Base-by-base conservation (phyloP, 1,284 basidiomycete genomes). In the Apiotrichum veenhuisii region DNA sequence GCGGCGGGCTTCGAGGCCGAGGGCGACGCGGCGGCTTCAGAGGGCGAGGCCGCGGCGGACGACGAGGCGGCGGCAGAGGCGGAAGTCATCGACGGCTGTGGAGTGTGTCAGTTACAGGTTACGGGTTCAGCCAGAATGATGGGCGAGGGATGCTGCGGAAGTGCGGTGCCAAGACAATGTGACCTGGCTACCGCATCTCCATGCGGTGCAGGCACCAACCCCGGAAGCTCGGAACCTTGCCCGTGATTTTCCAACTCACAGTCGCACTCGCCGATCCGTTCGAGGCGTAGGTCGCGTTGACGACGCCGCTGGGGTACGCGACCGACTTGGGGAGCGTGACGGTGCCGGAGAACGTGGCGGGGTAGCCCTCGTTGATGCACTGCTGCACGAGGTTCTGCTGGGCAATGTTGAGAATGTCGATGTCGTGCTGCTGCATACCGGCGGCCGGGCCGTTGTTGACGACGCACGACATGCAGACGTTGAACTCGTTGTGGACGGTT, bases 301-400 rank as follows among this genome's bases (percentile, higher is more conserved):
- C 43, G 20, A 55, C 36, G 20, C 48, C 54, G 12, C 22, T 20
- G 17, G 54, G 54, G 48, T 50, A 45, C n/a, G 42, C 42, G 9
- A 50, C 48, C 10, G 48, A 26, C 22, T 30, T 23, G 8, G 54
- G 54, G 34, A 42, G 9, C n/a, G 22, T 20, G 43, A 55, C 47
- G 22, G 42, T 45, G 54, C 54, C 54, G 34, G 42, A n/a, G 26
- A 50, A 55, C n/a, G 33, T 22, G 15, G 26, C 20, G 20, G 54
- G 54, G 34, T 17, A 20, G 25, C 36, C 41, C 8, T 7, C 15
- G 23, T 45, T 27, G 20, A 55, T 34, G 42, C 54, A 55, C 54
- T 55, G 41, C 48, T 50, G 47, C 3, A 42, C 54, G 20, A 55
- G 54, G n/a, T 50, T n/a, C 54, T 55, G 54, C 42, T 55, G 54